These are phyloP conservation scores for Trichophyton benhamiae DNA, from an alignment of 2,329 filamentous ascomycete species.

Conservation along the genomic window DNA sequence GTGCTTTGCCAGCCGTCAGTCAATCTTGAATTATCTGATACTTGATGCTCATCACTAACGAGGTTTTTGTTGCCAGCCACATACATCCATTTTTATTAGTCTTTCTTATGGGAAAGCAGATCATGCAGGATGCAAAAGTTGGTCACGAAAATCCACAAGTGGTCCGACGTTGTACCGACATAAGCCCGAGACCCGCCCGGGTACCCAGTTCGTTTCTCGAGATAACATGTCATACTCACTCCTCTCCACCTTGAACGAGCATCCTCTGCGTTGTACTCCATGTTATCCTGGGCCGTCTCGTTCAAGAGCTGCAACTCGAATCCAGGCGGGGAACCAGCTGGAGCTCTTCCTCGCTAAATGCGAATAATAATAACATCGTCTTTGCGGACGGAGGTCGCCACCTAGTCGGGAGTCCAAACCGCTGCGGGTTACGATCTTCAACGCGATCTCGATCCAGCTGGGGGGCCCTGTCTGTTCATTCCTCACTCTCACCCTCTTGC, in stretches of 20 bases:
- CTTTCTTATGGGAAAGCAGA: not conserved
- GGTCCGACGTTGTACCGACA: not conserved
- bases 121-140: not conserved
- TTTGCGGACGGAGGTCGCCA: not conserved
- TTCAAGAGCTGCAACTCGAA: not conserved
- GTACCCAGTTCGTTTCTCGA: not conserved
- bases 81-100: not conserved
- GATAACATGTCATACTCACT: not conserved
- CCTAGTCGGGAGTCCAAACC: not conserved
- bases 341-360: no score
- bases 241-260: no score
- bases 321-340: no score
- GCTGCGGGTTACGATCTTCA: not conserved
- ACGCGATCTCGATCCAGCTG: not conserved
- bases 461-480: not conserved
- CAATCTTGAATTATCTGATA: not conserved
- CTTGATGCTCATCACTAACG: not conserved
- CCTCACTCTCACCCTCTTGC: not conserved
- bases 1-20: not conserved
- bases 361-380: no score
- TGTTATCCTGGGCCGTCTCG: not conserved
- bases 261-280: not conserved
- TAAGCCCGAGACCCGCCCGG: not conserved
- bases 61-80: not conserved
- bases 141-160: not conserved